A percentile compares a stretch with the other conserved stretches of the same genome.
Evolutionary conservation across 1,284 basidiomycete species (phyloP).

Genomic region (Omphalotus olearius): DNA sequence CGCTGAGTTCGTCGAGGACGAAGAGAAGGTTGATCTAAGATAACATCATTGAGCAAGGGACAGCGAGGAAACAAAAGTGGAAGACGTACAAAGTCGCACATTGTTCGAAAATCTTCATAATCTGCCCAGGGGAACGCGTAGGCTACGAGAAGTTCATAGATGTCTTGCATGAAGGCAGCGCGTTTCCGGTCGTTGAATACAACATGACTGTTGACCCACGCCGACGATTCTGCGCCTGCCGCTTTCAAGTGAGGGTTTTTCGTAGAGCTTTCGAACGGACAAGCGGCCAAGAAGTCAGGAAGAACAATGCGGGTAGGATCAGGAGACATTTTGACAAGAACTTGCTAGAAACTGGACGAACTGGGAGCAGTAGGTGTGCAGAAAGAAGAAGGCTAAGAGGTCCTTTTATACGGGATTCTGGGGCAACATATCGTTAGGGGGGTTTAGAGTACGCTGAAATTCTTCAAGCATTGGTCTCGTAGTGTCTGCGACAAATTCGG

Average conservation of each 20-base stretch:
- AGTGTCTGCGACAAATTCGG: too few species aligned
- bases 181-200: slow-evolving; percentile 58
- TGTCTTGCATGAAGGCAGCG: slow-evolving; percentile 54
- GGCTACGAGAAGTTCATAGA: slow-evolving; percentile 59
- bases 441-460: not conserved
- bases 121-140: slow-evolving; percentile 59
- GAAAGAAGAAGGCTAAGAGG: not conserved
- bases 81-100: slow-evolving; percentile 52
- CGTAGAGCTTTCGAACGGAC: slow-evolving; percentile 40
- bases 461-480: too few species aligned
- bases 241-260: slow-evolving; percentile 54
- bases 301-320: slow-evolving; percentile 34
- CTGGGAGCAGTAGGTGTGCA: not conserved
- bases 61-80: not conserved
- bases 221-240: slow-evolving; percentile 50
- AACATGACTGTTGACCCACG: slow-evolving; percentile 60
- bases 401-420: slow-evolving; percentile 6
- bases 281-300: slow-evolving; percentile 51
- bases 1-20: slow-evolving; percentile 67
- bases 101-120: slow-evolving; percentile 53
- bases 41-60: not conserved
- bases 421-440: not conserved
- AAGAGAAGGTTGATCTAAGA: slow-evolving; percentile 49
- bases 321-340: not conserved
- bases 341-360: not conserved